A percentile compares a stretch with the other conserved stretches of the same genome.
phyloP scores from a whole-genome alignment of 140 eudicot genomes.

The Flaveria floridana region DNA sequence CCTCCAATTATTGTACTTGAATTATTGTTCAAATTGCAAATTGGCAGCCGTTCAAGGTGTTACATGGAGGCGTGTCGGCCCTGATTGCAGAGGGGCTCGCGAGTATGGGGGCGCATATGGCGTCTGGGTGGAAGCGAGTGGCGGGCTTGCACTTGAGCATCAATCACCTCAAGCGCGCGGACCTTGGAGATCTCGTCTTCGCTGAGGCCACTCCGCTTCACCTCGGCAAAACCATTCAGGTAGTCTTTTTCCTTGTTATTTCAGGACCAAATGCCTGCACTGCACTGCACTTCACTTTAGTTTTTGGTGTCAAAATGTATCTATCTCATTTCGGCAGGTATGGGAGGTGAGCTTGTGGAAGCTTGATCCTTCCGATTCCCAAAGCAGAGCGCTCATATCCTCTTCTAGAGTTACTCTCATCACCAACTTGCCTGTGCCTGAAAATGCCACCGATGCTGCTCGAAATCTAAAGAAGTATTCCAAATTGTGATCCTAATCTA shows the following conservation, averaged over 20 bases:
- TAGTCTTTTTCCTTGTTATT: not conserved
- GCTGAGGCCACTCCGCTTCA: conserved; percentile 76
- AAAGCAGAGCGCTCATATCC: conserved; percentile 46
- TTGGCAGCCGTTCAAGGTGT: conserved; percentile 73
- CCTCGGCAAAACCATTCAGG: conserved; percentile 73
- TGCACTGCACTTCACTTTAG: too few species aligned
- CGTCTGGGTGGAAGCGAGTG: conserved; percentile 67
- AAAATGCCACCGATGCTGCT: conserved; percentile 56
- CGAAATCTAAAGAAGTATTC: conserved; percentile 52
- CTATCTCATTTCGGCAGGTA: conserved; percentile 44
- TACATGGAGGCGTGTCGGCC: conserved; percentile 91
- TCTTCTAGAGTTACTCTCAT: conserved; percentile 74
- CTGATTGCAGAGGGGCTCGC: conserved; percentile 73
- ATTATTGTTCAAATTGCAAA: too few species aligned
- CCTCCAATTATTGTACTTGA: too few species aligned
- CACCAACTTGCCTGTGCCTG: conserved; percentile 75
- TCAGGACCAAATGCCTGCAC: not conserved
- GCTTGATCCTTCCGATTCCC: conserved; percentile 38
- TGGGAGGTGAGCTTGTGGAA: conserved; percentile 88
- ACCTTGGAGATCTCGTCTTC: conserved; percentile 56
- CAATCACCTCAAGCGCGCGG: conserved; percentile 64
- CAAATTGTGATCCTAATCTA: conserved; percentile 39
- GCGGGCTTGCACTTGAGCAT: conserved; percentile 85
- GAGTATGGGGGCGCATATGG: conserved; percentile 80
- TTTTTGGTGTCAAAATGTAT: not conserved